Percentiles rank a stretch among this genome's conserved stretches.
phyloP scores from a whole-genome alignment of 2,329 filamentous ascomycete species.

The Paraphoma sp. region DNA sequence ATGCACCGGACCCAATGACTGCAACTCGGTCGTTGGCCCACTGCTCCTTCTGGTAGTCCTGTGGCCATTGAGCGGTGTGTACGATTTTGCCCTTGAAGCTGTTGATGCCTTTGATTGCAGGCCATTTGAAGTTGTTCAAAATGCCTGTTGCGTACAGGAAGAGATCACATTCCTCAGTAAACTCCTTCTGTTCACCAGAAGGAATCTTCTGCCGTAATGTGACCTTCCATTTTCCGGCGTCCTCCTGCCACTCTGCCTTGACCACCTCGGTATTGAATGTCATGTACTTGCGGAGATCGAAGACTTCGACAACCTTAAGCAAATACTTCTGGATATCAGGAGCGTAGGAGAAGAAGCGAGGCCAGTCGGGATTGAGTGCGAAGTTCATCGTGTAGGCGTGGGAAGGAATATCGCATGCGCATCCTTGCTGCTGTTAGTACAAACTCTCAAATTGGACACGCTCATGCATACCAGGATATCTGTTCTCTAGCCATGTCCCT shows the following conservation, averaged over 20 bases:
- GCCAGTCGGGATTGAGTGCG: conserved; percentile 56
- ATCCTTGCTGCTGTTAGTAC: conserved; percentile 28
- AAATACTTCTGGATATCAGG: conserved; percentile 59
- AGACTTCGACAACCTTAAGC: conserved; percentile 56
- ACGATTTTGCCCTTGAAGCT: conserved; percentile 53
- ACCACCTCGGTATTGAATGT: conserved; percentile 58
- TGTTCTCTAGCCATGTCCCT: conserved; percentile 56
- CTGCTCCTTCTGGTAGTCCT: conserved; percentile 53
- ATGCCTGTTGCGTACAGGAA: conserved; percentile 54
- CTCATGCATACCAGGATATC: conserved; percentile 40
- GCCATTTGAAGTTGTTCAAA: conserved; percentile 49
- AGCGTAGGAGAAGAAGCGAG: conserved; percentile 55
- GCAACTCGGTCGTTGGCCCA: conserved; percentile 52
- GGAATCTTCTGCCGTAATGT: conserved; percentile 51
- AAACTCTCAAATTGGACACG: neutral
- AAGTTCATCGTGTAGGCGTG: conserved; percentile 56
- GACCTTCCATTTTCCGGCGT: conserved; percentile 58
- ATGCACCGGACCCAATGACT: conserved; percentile 54
- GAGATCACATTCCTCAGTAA: conserved; percentile 53
- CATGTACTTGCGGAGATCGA: conserved; percentile 61
- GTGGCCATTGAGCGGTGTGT: conserved; percentile 56
- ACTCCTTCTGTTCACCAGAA: conserved; percentile 44
- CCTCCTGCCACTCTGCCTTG: conserved; percentile 58
- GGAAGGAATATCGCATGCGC: conserved; percentile 55
- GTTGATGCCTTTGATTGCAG: conserved; percentile 51